Base-by-base conservation (phyloP, 176 grass and related monocot species). In the Paspalum notatum region DNA sequence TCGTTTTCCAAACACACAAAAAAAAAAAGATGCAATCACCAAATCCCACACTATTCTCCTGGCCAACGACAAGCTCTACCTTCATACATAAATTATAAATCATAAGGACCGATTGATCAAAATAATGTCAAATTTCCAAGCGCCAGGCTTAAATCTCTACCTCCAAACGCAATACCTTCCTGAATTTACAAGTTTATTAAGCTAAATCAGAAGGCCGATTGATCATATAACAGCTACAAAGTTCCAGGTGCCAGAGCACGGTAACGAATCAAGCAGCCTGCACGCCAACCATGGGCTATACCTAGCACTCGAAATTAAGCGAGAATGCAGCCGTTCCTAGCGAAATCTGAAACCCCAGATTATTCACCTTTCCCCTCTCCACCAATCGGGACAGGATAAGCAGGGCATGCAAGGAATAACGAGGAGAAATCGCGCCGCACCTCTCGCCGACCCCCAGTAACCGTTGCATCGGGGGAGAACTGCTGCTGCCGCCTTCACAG, bases 391-490 rank as follows among this genome's bases (percentile, higher is more conserved):
- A 78, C 6, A 51, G 25, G 76, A 41, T 17, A 65, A 65, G 20
- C 26, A 39, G 60, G 15, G 56, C 57, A 50, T 11, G 12, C 9
- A 16, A 49, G 22, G 17, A 48, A 12, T 27, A 5, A 80, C 18
- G 22, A 27, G 18, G 2, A 32, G 57, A 13, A 10, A 52, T 41
- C 32, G 39, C 47, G 48, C 7, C 72, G 65, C 74, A 93, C 91
- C 91, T 93, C 87, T 84, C 80, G 66, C 89, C 55, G 58, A 90
- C 22, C 5, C 75, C 85, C 52, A 87, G 18, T 62, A 93, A 79
- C 68, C 91, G 76, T 55, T 85, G 75, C 91, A 93, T 93, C 64
- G 81, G 40, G 64, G 8, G 18, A 51, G 27, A 72, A 8, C 62
- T 0, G 12, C 51, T 9, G 18, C 61, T 22, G 7, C 79, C 37